Conservation (phyloP, 805 yeast species). For the Alloascoidea africana region DNA sequence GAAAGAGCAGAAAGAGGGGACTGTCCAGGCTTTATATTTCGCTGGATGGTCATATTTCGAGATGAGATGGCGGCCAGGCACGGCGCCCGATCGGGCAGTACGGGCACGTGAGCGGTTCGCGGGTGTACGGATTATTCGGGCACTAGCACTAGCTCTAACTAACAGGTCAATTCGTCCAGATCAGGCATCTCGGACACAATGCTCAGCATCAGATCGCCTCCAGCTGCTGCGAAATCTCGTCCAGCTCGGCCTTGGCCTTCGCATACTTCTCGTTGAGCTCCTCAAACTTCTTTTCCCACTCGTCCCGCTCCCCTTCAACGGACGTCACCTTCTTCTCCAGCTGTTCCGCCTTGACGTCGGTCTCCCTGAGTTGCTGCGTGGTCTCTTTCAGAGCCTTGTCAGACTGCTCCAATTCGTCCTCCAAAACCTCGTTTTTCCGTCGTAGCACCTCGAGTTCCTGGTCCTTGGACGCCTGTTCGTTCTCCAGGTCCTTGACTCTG, state of each 20-base stretch:
- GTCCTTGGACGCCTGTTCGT: constrained; percentile 83
- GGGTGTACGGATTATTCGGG: no score
- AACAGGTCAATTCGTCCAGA: no score
- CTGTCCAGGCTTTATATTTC: no score
- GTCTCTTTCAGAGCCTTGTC: constrained; percentile 75
- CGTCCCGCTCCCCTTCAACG: constrained; percentile 68
- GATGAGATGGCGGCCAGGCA: no score
- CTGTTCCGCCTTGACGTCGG: constrained; percentile 76
- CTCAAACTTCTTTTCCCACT: constrained; percentile 65
- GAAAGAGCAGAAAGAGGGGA: no score
- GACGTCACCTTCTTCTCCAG: constrained; percentile 74
- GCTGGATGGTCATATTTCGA: no score
- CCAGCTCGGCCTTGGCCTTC: constrained; percentile 67
- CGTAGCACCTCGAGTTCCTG: constrained; percentile 87
- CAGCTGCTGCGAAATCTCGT: constrained; percentile 73
- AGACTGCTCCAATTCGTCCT: constrained; percentile 71
- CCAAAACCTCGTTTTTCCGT: constrained; percentile 82
- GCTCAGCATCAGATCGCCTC: constrained; percentile 31
- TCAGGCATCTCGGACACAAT: no score
- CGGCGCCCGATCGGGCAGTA: no score
- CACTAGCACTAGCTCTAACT: no score
- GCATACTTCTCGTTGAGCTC: constrained; percentile 55
- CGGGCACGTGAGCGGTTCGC: no score
- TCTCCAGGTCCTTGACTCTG: constrained; percentile 81
- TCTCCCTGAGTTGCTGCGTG: constrained; percentile 67